A percentile compares a stretch with the other conserved stretches of the same genome.
phyloP scores from a whole-genome alignment of 371 early-diverging fungal species.

The Lichtheimia ramosa region DNA sequence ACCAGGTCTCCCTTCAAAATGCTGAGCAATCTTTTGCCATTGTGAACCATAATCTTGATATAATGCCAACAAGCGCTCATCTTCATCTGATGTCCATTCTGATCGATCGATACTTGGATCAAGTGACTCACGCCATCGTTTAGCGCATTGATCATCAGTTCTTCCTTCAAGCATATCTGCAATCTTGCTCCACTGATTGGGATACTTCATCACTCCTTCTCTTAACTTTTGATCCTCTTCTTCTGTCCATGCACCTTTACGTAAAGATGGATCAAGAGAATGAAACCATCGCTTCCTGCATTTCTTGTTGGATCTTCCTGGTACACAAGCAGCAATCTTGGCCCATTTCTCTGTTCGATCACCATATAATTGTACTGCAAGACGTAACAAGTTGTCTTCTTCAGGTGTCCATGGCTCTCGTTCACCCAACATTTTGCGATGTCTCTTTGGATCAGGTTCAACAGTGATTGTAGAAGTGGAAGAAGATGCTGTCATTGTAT shows the following conservation, averaged over 20 bases:
- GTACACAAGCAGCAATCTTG: conserved; percentile 76
- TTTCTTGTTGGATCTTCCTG: conserved; percentile 78
- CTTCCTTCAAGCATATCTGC: conserved; percentile 76
- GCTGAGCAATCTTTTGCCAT: conserved; percentile 80
- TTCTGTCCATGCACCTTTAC: conserved; percentile 79
- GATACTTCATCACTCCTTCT: conserved; percentile 65
- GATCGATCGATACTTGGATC: conserved; percentile 76
- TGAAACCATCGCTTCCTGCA: conserved; percentile 84
- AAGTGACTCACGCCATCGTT: conserved; percentile 79
- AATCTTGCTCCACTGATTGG: conserved; percentile 78
- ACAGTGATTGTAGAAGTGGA: no score
- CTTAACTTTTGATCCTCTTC: conserved; percentile 73
- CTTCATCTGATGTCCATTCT: conserved; percentile 79
- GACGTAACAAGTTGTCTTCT: conserved; percentile 70
- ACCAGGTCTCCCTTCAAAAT: conserved; percentile 79
- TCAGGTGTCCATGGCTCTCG: conserved; percentile 66
- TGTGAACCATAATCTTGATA: conserved; percentile 72
- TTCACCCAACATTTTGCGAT: conserved; percentile 15
- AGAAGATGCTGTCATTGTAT: no score
- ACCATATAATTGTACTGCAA: conserved; percentile 74
- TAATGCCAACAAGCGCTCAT: conserved; percentile 60
- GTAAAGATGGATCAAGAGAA: conserved; percentile 73
- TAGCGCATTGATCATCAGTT: conserved; percentile 82
- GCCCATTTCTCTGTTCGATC: conserved; percentile 82
- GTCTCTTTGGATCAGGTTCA: no score